Percentiles rank a stretch among this genome's conserved stretches.
Conservation (phyloP, 495 filamentous ascomycete genomes). For the Lasiosphaeris hirsuta region DNA sequence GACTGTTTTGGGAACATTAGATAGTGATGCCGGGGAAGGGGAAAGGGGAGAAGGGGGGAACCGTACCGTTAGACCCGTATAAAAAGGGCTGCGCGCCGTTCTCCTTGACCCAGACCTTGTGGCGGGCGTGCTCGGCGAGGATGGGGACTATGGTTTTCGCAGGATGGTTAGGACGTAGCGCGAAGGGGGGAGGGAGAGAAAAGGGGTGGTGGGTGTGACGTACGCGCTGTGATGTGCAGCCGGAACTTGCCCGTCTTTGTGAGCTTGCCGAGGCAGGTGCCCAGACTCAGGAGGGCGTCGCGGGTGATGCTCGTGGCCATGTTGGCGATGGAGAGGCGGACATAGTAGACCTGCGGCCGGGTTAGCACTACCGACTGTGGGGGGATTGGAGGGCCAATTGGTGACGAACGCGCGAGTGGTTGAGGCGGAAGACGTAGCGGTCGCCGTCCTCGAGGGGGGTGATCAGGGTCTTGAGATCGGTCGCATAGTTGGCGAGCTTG, state of each 20-base stretch:
- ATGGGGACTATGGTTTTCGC: constrained; percentile 54
- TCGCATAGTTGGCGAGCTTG: constrained; percentile 50
- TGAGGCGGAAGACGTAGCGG: constrained; percentile 82
- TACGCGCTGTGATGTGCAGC: constrained; percentile 69
- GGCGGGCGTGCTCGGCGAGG: constrained; percentile 81
- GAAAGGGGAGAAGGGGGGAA: background rate
- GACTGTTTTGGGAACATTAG: constrained; percentile 34
- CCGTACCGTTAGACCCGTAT: constrained; percentile 54
- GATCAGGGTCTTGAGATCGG: constrained; percentile 69
- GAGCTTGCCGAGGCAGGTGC: constrained; percentile 81
- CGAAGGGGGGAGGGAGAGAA: background rate
- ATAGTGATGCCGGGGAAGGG: background rate
- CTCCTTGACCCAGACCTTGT: constrained; percentile 91
- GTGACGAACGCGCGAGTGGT: constrained; percentile 43
- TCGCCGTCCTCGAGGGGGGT: constrained; percentile 65
- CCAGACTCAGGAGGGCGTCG: constrained; percentile 74
- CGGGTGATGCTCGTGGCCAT: constrained; percentile 80
- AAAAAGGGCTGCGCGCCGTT: constrained; percentile 96
- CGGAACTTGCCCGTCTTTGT: constrained; percentile 91
- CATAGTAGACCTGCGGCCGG: constrained; percentile 74
- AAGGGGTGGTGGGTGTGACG: background rate
- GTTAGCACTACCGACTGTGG: background rate
- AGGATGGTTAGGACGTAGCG: background rate
- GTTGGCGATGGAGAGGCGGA: constrained; percentile 81
- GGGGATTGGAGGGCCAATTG: constrained; percentile 9